Conservation (phyloP, 805 yeast species). For the Candida easanensis region DNA sequence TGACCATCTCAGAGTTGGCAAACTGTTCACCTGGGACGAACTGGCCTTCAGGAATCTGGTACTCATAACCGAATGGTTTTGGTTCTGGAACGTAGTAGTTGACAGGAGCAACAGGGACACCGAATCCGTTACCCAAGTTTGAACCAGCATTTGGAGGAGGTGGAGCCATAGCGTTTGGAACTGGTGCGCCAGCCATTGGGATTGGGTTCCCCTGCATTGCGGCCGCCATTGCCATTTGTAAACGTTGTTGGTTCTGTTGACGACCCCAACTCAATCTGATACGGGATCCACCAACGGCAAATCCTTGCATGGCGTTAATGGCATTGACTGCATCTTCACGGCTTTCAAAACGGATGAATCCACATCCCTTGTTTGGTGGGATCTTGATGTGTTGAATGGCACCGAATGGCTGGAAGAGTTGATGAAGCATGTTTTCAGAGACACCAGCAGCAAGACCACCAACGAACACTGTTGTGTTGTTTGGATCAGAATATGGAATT, state of each 20-base stretch:
- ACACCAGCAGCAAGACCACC: slow-evolving; percentile 72
- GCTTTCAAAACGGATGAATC: slow-evolving; percentile 65
- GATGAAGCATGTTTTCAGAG: slow-evolving; percentile 55
- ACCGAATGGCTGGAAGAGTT: slow-evolving; percentile 75
- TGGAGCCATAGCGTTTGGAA: not conserved
- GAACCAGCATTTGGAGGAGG: slow-evolving; percentile 3
- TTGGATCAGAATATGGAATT: slow-evolving; percentile 47
- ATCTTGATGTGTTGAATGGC: slow-evolving; percentile 63
- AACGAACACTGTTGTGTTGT: slow-evolving; percentile 73
- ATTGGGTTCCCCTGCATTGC: slow-evolving; percentile 12
- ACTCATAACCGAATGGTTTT: slow-evolving; percentile 14
- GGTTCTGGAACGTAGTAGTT: slow-evolving; percentile 21
- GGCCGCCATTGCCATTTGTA: slow-evolving; percentile 20
- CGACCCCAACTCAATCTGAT: slow-evolving; percentile 78
- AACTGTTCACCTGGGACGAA: slow-evolving; percentile 11
- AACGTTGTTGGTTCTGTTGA: slow-evolving; percentile 28
- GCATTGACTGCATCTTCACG: slow-evolving; percentile 77
- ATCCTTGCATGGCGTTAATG: slow-evolving; percentile 77
- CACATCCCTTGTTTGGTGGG: slow-evolving; percentile 79
- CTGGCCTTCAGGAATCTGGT: slow-evolving; percentile 8
- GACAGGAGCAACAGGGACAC: slow-evolving; percentile 11
- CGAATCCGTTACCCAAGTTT: slow-evolving; percentile 8
- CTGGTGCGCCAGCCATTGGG: not conserved
- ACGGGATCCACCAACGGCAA: slow-evolving; percentile 68
- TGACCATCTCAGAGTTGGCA: slow-evolving; percentile 1